These are phyloP conservation scores for Colletotrichum neosansevieriae DNA, from an alignment of 2,329 filamentous ascomycete species.

Conservation along the genomic window DNA sequence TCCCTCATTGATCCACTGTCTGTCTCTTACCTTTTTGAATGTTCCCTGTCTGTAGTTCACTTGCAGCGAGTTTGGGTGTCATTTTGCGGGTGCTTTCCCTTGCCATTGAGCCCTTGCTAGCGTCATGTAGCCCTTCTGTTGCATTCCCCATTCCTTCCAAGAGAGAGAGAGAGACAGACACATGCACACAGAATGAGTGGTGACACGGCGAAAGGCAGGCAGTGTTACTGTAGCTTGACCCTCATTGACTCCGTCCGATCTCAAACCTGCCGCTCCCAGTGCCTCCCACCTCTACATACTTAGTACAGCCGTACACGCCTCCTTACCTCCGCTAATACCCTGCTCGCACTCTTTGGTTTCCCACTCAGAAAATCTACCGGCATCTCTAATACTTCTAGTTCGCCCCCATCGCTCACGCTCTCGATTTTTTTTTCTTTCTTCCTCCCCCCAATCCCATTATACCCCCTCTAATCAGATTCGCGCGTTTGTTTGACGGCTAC, in stretches of 20 bases:
- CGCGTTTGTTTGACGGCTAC: slow-evolving; percentile 93
- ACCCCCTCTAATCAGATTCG: slow-evolving; percentile 51
- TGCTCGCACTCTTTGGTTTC: slow-evolving; percentile 1
- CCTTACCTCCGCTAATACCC: slow-evolving; percentile 10
- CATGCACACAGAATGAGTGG: neutral
- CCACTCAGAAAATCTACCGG: slow-evolving; percentile 27
- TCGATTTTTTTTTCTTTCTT: neutral
- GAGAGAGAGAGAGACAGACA: slow-evolving; percentile 9
- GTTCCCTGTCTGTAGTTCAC: too few relatives aligned
- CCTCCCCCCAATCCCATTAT: slow-evolving; percentile 43
- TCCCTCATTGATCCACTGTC: neutral
- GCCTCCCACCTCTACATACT: neutral
- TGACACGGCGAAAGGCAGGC: neutral
- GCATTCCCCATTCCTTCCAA: slow-evolving; percentile 36
- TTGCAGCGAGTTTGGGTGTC: neutral
- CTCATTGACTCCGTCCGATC: slow-evolving; percentile 38
- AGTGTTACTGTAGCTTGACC: too few relatives aligned
- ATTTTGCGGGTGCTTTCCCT: slow-evolving; percentile 5
- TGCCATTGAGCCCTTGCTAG: slow-evolving; percentile 28
- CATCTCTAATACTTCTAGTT: slow-evolving; percentile 39
- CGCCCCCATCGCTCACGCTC: slow-evolving; percentile 17
- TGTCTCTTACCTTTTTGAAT: neutral
- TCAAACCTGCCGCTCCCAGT: slow-evolving; percentile 19
- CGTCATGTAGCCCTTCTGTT: slow-evolving; percentile 30
- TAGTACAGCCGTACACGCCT: neutral